These are phyloP conservation scores for Epithele typhae DNA, from an alignment of 768 basidiomycete species.

Conservation along the genomic window DNA sequence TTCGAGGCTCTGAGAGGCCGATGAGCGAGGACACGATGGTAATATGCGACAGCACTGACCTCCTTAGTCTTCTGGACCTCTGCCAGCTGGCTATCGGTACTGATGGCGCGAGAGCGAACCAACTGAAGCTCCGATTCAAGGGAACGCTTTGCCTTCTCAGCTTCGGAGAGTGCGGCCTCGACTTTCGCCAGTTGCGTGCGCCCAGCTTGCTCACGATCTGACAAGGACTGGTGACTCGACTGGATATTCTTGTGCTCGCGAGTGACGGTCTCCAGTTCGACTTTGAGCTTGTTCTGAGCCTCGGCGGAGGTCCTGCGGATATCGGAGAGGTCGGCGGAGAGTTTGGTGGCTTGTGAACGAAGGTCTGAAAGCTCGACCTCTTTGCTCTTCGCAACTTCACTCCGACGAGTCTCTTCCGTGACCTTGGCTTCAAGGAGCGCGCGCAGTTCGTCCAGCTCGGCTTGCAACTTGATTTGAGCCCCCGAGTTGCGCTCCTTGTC, in stretches of 20 bases:
- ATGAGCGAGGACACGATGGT: background rate
- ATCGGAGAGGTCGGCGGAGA: slow-evolving; percentile 66
- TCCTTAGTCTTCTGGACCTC: slow-evolving; percentile 67
- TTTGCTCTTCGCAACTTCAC: slow-evolving; percentile 82
- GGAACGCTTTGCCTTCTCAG: slow-evolving; percentile 64
- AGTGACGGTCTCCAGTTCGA: slow-evolving; percentile 64
- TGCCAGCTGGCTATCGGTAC: slow-evolving; percentile 58
- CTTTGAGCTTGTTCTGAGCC: slow-evolving; percentile 65
- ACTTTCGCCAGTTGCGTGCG: slow-evolving; percentile 47
- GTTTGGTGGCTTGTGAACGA: slow-evolving; percentile 52
- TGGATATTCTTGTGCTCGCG: slow-evolving; percentile 59
- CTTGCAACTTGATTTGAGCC: slow-evolving; percentile 60
- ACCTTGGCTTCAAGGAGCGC: slow-evolving; percentile 80
- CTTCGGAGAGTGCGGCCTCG: slow-evolving; percentile 46
- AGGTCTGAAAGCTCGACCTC: slow-evolving; percentile 79
- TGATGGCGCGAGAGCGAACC: slow-evolving; percentile 64
- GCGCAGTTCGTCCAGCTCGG: slow-evolving; percentile 84
- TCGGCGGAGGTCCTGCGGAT: slow-evolving; percentile 59
- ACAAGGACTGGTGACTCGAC: slow-evolving; percentile 59
- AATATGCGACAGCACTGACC: slow-evolving; percentile 38
- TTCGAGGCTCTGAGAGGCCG: slow-evolving; percentile 58
- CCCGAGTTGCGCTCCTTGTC: slow-evolving; percentile 44
- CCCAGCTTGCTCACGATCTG: slow-evolving; percentile 51
- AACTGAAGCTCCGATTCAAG: slow-evolving; percentile 71
- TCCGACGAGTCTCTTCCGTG: slow-evolving; percentile 78